Conservation (phyloP, 768 basidiomycete genomes). For the Cytidiella melzeri region DNA sequence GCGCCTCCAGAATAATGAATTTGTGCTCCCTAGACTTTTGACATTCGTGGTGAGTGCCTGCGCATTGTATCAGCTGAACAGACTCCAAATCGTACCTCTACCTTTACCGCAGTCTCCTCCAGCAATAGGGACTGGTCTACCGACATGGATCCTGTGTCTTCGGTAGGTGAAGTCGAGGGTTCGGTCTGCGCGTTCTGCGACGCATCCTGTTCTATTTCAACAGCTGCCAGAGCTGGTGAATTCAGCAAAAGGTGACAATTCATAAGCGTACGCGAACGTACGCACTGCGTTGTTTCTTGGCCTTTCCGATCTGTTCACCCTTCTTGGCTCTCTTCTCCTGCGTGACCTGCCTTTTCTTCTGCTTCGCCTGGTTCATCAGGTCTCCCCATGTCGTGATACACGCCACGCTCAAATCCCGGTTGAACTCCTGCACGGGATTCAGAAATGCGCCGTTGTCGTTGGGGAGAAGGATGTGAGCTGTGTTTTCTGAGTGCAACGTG, state of each 20-base stretch:
- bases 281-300: constrained; percentile 44
- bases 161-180: not conserved
- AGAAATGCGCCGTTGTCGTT: constrained; percentile 81
- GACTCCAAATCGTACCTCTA: too few relatives aligned
- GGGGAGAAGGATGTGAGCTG: constrained; percentile 71
- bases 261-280: too few relatives aligned
- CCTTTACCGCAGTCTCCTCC: not conserved
- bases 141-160: not conserved
- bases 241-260: too few relatives aligned
- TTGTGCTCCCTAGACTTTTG: constrained; percentile 24
- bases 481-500: constrained; percentile 76
- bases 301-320: constrained; percentile 26
- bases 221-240: too few relatives aligned
- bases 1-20: constrained; percentile 82
- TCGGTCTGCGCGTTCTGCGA: too few relatives aligned
- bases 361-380: constrained; percentile 54
- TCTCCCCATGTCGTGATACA: constrained; percentile 90
- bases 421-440: constrained; percentile 98
- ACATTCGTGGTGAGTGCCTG: too few relatives aligned
- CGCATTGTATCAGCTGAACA: too few relatives aligned
- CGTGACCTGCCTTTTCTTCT: constrained; percentile 49
- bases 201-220: too few relatives aligned
- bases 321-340: constrained; percentile 43
- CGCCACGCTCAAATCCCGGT: constrained; percentile 88
- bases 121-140: not conserved